Evolutionary conservation across 2,329 filamentous ascomycete genomes (phyloP).

Genomic region (Cladosporium sp.): DNA sequence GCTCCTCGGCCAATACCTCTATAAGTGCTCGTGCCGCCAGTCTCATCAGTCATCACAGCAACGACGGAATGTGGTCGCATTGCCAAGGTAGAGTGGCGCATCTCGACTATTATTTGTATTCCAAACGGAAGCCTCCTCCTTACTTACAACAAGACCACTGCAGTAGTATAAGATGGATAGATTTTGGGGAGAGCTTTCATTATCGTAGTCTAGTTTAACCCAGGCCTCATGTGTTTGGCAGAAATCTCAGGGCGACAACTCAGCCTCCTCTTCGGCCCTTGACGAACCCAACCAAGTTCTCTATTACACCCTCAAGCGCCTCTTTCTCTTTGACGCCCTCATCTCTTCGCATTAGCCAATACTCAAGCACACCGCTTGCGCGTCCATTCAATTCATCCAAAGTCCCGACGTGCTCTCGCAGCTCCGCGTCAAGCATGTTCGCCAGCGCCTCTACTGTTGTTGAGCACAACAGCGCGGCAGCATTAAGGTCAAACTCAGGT

Average conservation of each 20-base stretch:
- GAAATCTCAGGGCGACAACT: not conserved
- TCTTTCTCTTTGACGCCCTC: conserved; percentile 86
- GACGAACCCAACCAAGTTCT: conserved; percentile 66
- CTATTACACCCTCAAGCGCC: conserved; percentile 92
- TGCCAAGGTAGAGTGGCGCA: too few species aligned
- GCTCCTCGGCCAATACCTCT: too few species aligned
- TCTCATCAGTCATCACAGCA: too few species aligned
- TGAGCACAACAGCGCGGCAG: conserved; percentile 69
- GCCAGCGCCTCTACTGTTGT: conserved; percentile 78
- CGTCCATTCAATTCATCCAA: conserved; percentile 63
- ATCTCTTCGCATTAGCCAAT: conserved; percentile 81
- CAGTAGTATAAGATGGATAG: too few species aligned
- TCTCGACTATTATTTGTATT: too few species aligned
- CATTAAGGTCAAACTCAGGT: conserved; percentile 71
- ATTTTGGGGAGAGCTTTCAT: too few species aligned
- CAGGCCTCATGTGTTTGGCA: too few species aligned
- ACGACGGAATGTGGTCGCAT: too few species aligned
- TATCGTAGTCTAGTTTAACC: too few species aligned
- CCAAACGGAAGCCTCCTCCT: too few species aligned
- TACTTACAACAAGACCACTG: too few species aligned
- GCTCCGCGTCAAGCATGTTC: conserved; percentile 72
- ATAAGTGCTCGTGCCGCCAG: too few species aligned
- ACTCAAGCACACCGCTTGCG: conserved; percentile 72
- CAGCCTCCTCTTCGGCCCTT: conserved; percentile 60
- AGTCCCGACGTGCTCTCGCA: conserved; percentile 63